A percentile compares a stretch with the other conserved stretches of the same genome.
phyloP scores from a whole-genome alignment of 1,139 yeast species.

The Pneumocystis carinii region DNA sequence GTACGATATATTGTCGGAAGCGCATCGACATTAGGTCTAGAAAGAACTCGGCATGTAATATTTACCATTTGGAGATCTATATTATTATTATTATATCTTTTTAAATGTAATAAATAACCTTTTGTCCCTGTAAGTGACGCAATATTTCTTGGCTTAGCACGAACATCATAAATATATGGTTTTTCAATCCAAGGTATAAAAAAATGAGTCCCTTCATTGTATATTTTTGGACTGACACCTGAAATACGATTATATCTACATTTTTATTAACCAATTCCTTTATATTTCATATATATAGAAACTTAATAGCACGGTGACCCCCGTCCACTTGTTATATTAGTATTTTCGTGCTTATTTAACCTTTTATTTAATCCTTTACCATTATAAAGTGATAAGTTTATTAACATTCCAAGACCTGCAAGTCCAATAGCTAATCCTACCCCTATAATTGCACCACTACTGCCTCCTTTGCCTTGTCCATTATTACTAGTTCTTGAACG shows the following conservation, averaged over 20 bases:
- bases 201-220: constrained; percentile 89
- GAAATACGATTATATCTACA: constrained; percentile 54
- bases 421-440: neutral
- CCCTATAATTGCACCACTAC: neutral
- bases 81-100: neutral
- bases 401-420: neutral
- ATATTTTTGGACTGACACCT: constrained; percentile 77
- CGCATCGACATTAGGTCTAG: constrained; percentile 67
- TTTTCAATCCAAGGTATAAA: constrained; percentile 91
- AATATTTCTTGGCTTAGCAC: constrained; percentile 94
- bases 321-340: constrained; percentile 52
- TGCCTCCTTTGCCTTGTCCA: neutral
- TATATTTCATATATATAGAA: neutral
- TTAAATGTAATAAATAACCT: constrained; percentile 24
- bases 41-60: constrained; percentile 90
- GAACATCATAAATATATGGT: constrained; percentile 81
- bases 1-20: constrained; percentile 82
- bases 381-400: neutral
- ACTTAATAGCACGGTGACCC: constrained; percentile 90
- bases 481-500: neutral
- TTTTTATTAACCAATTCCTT: neutral
- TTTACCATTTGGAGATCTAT: constrained; percentile 85
- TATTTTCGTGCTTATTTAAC: neutral
- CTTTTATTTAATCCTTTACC: neutral
- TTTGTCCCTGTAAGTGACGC: constrained; percentile 97